A percentile compares a stretch with the other conserved stretches of the same genome.
Conservation (phyloP, 208 protist species). For the Leishmania arabica region DNA sequence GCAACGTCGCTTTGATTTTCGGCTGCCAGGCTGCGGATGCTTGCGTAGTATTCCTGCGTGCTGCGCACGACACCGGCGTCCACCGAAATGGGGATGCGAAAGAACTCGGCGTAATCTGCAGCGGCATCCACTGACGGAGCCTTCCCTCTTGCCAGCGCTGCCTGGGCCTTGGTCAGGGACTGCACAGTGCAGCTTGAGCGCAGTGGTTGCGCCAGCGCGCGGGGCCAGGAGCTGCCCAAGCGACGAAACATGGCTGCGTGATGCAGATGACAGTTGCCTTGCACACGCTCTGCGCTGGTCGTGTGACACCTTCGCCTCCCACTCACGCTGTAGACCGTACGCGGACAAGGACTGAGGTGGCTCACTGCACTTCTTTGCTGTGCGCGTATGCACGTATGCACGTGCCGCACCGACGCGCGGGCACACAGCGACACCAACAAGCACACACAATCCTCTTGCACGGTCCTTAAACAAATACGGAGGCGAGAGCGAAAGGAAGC, state of each 20-base stretch:
- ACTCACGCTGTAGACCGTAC: background rate
- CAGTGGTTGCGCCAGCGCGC: constrained; percentile 1
- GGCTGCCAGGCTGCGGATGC: constrained; percentile 13
- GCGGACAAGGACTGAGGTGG: background rate
- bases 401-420: background rate
- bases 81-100: constrained; percentile 38
- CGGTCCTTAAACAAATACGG: background rate
- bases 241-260: constrained; percentile 18
- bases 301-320: background rate
- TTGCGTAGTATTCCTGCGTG: constrained; percentile 39
- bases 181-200: constrained; percentile 32
- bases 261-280: background rate
- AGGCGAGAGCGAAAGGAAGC: background rate
- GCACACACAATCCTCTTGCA: background rate
- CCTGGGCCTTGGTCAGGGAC: constrained; percentile 48
- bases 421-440: background rate
- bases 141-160: constrained; percentile 39
- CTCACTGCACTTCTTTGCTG: background rate
- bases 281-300: background rate
- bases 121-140: constrained; percentile 29
- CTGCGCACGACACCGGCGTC: constrained; percentile 28
- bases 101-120: constrained; percentile 52
- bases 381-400: background rate
- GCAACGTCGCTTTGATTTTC: constrained; percentile 29
- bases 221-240: constrained; percentile 5